phyloP scores from a whole-genome alignment of 2,329 filamentous ascomycete species.

The Colletotrichum horii region DNA sequence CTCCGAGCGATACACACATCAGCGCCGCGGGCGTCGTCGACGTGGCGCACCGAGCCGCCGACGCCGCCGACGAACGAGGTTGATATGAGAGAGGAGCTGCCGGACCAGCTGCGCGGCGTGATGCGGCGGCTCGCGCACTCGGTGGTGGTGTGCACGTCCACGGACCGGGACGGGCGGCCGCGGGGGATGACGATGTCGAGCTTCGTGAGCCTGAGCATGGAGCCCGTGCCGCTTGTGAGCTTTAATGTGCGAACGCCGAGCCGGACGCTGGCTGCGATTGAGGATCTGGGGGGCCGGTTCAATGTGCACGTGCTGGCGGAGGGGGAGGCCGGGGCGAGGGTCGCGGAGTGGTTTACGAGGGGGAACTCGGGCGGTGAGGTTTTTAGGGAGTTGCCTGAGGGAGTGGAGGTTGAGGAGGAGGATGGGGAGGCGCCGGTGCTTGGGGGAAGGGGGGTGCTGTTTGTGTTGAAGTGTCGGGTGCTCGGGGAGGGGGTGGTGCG shows the following conservation, averaged over 20 bases:
- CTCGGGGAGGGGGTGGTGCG: conserved; percentile 49
- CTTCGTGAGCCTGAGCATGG: conserved; percentile 59
- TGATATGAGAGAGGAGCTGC: conserved; percentile 23
- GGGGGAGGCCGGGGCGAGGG: conserved; percentile 48
- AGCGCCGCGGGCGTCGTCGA: neutral
- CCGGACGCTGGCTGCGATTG: conserved; percentile 58
- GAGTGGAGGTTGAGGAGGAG: conserved; percentile 21
- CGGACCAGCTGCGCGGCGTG: conserved; percentile 53
- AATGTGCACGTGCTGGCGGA: conserved; percentile 61
- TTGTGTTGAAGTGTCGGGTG: conserved; percentile 49
- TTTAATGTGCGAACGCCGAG: conserved; percentile 65
- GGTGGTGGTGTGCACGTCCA: conserved; percentile 60
- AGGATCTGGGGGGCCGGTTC: conserved; percentile 45
- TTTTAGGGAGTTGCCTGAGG: conserved; percentile 39
- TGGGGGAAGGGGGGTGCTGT: conserved; percentile 56
- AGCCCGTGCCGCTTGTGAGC: conserved; percentile 55
- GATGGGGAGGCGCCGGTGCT: conserved; percentile 44
- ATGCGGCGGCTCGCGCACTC: conserved; percentile 61
- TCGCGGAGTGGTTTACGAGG: conserved; percentile 58
- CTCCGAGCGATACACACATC: conserved; percentile 5
- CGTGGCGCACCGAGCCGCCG: conserved; percentile 35
- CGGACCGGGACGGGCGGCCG: conserved; percentile 34
- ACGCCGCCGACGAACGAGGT: conserved; percentile 40
- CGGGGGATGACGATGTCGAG: conserved; percentile 66
- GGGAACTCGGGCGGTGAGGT: conserved; percentile 47